Evolutionary conservation across 2,329 filamentous ascomycete genomes (phyloP).

Genomic region (Leptographium galeiforme): DNA sequence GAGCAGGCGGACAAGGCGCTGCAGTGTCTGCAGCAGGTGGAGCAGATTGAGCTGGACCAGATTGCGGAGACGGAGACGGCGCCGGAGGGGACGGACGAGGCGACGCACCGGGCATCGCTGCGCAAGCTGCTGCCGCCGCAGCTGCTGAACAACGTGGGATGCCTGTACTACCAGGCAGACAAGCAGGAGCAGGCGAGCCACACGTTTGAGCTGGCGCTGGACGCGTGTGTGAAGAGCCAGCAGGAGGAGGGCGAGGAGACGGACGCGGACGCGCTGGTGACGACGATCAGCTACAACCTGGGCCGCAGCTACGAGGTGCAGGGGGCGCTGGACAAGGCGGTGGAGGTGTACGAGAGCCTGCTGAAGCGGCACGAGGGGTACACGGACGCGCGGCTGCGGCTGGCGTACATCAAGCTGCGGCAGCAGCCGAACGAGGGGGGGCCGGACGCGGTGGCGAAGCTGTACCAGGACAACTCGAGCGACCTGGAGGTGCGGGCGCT

Average conservation of each 20-base stretch:
- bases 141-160: slow-evolving; percentile 92
- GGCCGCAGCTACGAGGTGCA: slow-evolving; percentile 85
- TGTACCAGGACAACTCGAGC: slow-evolving; percentile 70
- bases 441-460: slow-evolving; percentile 68
- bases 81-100: slow-evolving; percentile 44
- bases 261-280: slow-evolving; percentile 84
- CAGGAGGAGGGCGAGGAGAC: slow-evolving; percentile 53
- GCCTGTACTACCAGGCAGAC: slow-evolving; percentile 83
- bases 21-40: slow-evolving; percentile 82
- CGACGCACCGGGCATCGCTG: slow-evolving; percentile 44
- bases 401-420: slow-evolving; percentile 80
- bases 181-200: slow-evolving; percentile 69
- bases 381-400: slow-evolving; percentile 74
- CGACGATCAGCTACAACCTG: slow-evolving; percentile 93
- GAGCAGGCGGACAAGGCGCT: slow-evolving; percentile 82
- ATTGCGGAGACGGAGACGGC: slow-evolving; percentile 58
- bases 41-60: slow-evolving; percentile 74
- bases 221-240: slow-evolving; percentile 70
- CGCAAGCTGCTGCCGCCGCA: slow-evolving; percentile 77
- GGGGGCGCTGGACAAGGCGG: slow-evolving; percentile 66
- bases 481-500: slow-evolving; percentile 87
- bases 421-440: slow-evolving; percentile 75
- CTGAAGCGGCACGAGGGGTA: slow-evolving; percentile 80
- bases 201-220: slow-evolving; percentile 83
- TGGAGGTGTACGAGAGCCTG: slow-evolving; percentile 77